Evolutionary conservation across 2,329 filamentous ascomycete genomes (phyloP).

Genomic region (Arachnomyces sp.): DNA sequence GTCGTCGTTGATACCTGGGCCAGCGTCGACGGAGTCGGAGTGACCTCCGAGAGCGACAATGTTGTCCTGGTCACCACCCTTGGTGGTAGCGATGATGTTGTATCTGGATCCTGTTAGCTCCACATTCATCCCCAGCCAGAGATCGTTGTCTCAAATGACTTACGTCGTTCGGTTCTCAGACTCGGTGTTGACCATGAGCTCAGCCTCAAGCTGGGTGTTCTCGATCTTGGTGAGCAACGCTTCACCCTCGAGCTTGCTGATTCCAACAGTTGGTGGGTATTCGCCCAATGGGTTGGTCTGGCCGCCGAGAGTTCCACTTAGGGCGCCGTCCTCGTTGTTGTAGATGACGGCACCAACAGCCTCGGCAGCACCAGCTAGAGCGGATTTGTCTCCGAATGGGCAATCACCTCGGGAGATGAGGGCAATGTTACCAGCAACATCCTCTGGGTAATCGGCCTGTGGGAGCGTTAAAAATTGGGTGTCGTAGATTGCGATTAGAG

Average conservation of each 20-base stretch:
- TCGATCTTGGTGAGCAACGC: conserved; percentile 49
- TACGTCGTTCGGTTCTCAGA: conserved; percentile 41
- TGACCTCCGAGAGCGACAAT: conserved; percentile 53
- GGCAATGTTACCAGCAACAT: conserved; percentile 56
- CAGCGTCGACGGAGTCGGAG: conserved; percentile 50
- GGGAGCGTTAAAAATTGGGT: conserved; percentile 3
- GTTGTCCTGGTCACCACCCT: conserved; percentile 50
- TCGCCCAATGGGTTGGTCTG: conserved; percentile 42
- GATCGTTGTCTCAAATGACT: conserved; percentile 1
- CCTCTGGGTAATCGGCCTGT: conserved; percentile 52
- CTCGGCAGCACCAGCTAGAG: conserved; percentile 58
- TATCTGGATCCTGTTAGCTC: conserved; percentile 25
- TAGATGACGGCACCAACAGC: conserved; percentile 65
- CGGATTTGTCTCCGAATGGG: conserved; percentile 63
- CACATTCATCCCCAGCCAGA: not conserved
- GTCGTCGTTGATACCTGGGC: conserved; percentile 70
- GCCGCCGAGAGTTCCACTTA: conserved; percentile 61
- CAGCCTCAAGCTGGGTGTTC: conserved; percentile 26
- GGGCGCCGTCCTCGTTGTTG: conserved; percentile 56
- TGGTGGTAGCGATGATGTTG: conserved; percentile 55
- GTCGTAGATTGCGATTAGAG: not conserved
- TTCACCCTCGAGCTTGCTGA: conserved; percentile 52
- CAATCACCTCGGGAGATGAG: conserved; percentile 64
- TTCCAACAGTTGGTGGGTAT: conserved; percentile 61
- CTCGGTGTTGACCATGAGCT: conserved; percentile 37